These are phyloP conservation scores for Coemansia sp. DNA, from an alignment of 192 early-diverging fungal genomes.

Conservation along the genomic window DNA sequence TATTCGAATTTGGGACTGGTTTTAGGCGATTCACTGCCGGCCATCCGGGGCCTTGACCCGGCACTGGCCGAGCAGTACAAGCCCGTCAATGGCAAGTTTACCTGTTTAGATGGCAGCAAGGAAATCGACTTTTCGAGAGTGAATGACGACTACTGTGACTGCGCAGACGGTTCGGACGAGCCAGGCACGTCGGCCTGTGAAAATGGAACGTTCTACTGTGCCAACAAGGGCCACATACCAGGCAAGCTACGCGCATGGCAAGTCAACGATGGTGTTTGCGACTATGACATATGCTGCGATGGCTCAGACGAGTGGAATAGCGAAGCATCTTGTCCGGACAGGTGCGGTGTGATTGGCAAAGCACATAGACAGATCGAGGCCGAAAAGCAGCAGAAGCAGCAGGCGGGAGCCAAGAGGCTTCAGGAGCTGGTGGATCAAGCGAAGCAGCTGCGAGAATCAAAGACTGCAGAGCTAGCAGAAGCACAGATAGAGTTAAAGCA, in stretches of 20 bases:
- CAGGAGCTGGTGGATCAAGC: constrained; percentile 22
- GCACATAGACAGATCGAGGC: constrained; percentile 38
- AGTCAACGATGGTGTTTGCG: constrained; percentile 96
- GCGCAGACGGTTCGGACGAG: constrained; percentile 91
- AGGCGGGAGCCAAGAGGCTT: constrained; percentile 19
- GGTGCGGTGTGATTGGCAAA: constrained; percentile 64
- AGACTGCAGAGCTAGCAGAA: constrained; percentile 17
- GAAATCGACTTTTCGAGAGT: constrained; percentile 68
- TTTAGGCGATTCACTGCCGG: neutral
- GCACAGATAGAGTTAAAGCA: constrained; percentile 13
- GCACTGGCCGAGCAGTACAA: constrained; percentile 13
- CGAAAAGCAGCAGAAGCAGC: constrained; percentile 18
- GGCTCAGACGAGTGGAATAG: constrained; percentile 83
- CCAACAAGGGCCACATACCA: constrained; percentile 72
- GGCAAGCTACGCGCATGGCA: constrained; percentile 62
- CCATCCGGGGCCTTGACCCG: constrained; percentile 40
- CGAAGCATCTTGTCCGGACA: constrained; percentile 63
- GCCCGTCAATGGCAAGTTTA: constrained; percentile 46
- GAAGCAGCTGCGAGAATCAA: constrained; percentile 16
- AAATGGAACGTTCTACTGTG: constrained; percentile 78
- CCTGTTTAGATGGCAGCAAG: constrained; percentile 72
- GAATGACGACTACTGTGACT: constrained; percentile 99
- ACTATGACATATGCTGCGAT: constrained; percentile 87
- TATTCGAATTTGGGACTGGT: neutral
- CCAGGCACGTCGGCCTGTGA: constrained; percentile 93